Evolutionary conservation across 192 early-diverging fungal species (phyloP).

Genomic region (Mortierella claussenii): DNA sequence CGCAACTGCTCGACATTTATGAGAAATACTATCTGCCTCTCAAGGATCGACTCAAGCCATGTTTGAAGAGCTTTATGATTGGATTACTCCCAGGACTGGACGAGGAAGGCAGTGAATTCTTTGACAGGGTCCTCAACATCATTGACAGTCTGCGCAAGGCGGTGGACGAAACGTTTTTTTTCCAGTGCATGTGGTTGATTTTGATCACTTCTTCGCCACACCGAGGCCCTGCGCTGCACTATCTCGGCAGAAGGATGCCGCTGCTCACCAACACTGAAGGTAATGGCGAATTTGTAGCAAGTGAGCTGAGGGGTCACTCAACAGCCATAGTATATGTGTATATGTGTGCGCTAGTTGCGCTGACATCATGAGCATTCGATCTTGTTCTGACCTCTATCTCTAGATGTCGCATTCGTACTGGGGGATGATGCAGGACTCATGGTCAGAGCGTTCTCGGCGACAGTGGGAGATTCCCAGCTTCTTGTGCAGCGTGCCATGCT

Average conservation of each 20-base stretch:
- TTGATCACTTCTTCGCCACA: slow-evolving; percentile 75
- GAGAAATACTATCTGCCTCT: slow-evolving; percentile 82
- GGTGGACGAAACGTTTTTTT: slow-evolving; percentile 84
- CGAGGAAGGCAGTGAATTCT: slow-evolving; percentile 89
- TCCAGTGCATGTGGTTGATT: slow-evolving; percentile 84
- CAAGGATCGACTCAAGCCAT: slow-evolving; percentile 72
- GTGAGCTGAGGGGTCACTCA: no score
- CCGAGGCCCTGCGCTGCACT: slow-evolving; percentile 80
- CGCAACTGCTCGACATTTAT: slow-evolving; percentile 82
- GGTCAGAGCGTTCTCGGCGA: slow-evolving; percentile 78
- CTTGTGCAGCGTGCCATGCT: slow-evolving; percentile 88
- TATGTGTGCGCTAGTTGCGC: neutral
- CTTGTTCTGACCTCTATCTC: neutral
- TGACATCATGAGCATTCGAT: neutral
- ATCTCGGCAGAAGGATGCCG: slow-evolving; percentile 78
- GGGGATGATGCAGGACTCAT: slow-evolving; percentile 79
- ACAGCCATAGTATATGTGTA: neutral
- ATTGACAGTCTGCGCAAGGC: slow-evolving; percentile 68
- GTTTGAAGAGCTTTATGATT: slow-evolving; percentile 81
- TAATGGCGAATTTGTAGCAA: no score
- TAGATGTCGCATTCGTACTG: slow-evolving; percentile 74
- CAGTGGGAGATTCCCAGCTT: slow-evolving; percentile 76
- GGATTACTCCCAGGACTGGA: slow-evolving; percentile 88
- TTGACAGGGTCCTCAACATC: slow-evolving; percentile 70
- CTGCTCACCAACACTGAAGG: slow-evolving; percentile 74